Conservation (phyloP, 202 grass and related monocot species). For the Carex sylvatica region DNA sequence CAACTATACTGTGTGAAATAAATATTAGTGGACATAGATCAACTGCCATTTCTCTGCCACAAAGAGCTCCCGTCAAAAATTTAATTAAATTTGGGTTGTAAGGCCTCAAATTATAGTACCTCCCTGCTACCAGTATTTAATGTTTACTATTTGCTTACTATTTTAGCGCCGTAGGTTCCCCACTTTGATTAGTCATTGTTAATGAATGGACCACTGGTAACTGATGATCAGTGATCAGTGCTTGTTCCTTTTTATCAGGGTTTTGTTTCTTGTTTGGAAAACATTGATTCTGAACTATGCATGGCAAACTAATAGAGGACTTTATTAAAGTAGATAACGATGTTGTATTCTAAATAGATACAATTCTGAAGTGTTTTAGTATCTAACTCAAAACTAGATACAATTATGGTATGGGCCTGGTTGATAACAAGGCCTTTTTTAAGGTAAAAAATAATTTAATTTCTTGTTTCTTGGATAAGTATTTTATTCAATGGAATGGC, state of each 20-base stretch:
- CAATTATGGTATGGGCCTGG: background rate
- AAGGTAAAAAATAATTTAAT: background rate
- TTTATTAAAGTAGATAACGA: background rate
- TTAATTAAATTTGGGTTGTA: slow-evolving; percentile 15
- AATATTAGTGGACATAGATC: background rate
- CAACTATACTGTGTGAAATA: slow-evolving; percentile 1
- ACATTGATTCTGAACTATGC: background rate
- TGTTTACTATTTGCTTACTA: slow-evolving; percentile 21
- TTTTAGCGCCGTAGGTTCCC: slow-evolving; percentile 1
- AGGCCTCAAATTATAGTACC: slow-evolving; percentile 15
- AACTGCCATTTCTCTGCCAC: slow-evolving; percentile 16
- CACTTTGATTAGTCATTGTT: slow-evolving; percentile 9
- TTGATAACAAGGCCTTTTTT: background rate
- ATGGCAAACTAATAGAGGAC: background rate
- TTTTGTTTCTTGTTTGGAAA: background rate
- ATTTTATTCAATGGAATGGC: no score
- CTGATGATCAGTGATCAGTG: slow-evolving; percentile 17
- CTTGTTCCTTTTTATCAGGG: background rate
- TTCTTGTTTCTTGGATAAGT: background rate
- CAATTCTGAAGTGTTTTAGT: background rate
- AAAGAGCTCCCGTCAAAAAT: background rate
- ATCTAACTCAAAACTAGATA: background rate
- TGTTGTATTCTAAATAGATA: background rate
- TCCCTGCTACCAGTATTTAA: slow-evolving; percentile 12
- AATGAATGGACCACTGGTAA: slow-evolving; percentile 21